A percentile compares a stretch with the other conserved stretches of the same genome.
These are phyloP conservation scores for Ceratocystis huliohia DNA, from an alignment of 2,329 filamentous ascomycete species.

Conservation along the genomic window DNA sequence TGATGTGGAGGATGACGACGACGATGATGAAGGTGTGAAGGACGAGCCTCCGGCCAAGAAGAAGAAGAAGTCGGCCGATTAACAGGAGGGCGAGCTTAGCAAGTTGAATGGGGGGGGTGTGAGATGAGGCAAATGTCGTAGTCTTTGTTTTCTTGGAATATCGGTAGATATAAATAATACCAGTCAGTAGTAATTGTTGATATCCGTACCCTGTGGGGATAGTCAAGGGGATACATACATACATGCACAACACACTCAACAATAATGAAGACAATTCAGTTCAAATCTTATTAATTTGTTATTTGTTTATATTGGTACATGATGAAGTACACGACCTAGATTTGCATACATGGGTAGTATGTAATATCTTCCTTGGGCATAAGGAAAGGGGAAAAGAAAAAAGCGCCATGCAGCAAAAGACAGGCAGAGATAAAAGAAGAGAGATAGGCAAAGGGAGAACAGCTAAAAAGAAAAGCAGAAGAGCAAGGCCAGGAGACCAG, in stretches of 20 bases:
- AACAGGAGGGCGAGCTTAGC: background rate
- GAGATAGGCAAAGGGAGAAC: background rate
- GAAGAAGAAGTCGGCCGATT: conserved; percentile 36
- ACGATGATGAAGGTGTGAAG: conserved; percentile 33
- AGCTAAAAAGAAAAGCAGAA: background rate
- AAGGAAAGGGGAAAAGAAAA: conserved; percentile 9
- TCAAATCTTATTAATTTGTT: background rate
- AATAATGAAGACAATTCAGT: background rate
- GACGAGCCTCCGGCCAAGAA: conserved; percentile 38
- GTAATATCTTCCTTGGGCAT: conserved; percentile 15
- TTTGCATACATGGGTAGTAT: background rate
- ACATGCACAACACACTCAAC: background rate
- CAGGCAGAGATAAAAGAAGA: background rate
- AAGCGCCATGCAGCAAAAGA: background rate
- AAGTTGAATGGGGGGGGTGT: conserved; percentile 19
- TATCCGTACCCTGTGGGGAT: background rate
- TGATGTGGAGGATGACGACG: conserved; percentile 35
- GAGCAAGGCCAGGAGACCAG: background rate
- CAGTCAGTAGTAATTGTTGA: background rate
- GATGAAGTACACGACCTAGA: background rate
- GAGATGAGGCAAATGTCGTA: conserved; percentile 11
- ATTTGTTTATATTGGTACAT: conserved; percentile 1
- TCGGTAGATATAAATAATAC: background rate
- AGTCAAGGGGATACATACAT: background rate
- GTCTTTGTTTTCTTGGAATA: conserved; percentile 1